Percentiles rank a stretch among this genome's conserved stretches.
Evolutionary conservation across 1,139 yeast genomes (phyloP).

Genomic region (Sugiyamaella neomexicana): DNA sequence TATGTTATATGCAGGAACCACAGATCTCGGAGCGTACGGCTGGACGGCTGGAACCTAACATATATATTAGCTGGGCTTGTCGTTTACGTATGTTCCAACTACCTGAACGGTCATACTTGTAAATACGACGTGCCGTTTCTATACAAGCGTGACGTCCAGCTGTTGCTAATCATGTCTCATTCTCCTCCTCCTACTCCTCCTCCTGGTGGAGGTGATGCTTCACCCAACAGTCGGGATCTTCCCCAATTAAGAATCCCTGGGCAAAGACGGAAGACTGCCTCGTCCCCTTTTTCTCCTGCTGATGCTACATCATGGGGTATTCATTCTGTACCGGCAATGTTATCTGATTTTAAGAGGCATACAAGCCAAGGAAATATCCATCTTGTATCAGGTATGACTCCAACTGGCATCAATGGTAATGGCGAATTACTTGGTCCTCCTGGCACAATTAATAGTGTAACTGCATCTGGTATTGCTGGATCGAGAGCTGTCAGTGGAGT

Average conservation of each 20-base stretch:
- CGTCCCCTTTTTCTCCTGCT: conserved; percentile 20
- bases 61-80: background rate
- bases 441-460: background rate
- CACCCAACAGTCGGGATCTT: conserved; percentile 6
- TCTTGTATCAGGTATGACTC: conserved; percentile 10
- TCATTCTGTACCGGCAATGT: conserved; percentile 42
- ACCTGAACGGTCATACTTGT: conserved; percentile 10
- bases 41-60: conserved; percentile 16
- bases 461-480: conserved; percentile 7
- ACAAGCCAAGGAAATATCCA: conserved; percentile 32
- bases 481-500: conserved; percentile 13
- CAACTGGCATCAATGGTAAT: background rate
- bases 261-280: conserved; percentile 26
- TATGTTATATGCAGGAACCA: too few relatives aligned
- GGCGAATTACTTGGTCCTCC: conserved; percentile 6
- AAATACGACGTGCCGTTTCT: background rate
- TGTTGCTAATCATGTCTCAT: too few relatives aligned
- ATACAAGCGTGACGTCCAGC: background rate
- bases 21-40: background rate
- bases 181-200: conserved; percentile 7
- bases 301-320: conserved; percentile 40
- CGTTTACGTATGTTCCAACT: conserved; percentile 5
- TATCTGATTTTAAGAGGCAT: conserved; percentile 42
- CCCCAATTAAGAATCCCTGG: conserved; percentile 23
- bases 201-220: background rate